Evolutionary conservation across 768 basidiomycete genomes (phyloP).

Genomic region (Lyophyllum semitale): DNA sequence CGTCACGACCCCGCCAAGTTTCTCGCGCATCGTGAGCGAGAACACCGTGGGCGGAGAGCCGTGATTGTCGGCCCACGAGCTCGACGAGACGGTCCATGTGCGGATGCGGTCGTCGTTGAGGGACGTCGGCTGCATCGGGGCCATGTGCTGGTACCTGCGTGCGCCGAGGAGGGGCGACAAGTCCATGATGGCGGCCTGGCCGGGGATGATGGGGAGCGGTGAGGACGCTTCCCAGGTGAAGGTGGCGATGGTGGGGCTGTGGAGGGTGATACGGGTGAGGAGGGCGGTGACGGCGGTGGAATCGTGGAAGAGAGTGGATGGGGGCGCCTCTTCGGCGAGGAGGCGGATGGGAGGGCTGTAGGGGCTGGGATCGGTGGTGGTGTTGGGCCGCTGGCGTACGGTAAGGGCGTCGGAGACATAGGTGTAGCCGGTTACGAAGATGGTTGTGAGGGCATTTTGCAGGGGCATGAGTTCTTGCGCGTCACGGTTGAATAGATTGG

Average conservation of each 20-base stretch:
- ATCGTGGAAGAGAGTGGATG: slow-evolving; percentile 27
- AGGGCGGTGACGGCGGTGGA: slow-evolving; percentile 34
- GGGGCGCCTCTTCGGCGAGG: slow-evolving; percentile 47
- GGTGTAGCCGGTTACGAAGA: slow-evolving; percentile 53
- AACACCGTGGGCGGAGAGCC: slow-evolving; percentile 26
- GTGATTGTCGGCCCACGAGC: slow-evolving; percentile 6
- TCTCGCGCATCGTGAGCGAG: slow-evolving; percentile 56
- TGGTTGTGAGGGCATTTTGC: slow-evolving; percentile 48
- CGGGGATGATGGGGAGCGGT: slow-evolving; percentile 38
- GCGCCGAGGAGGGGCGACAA: slow-evolving; percentile 51
- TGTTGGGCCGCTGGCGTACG: slow-evolving; percentile 39
- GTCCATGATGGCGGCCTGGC: slow-evolving; percentile 59
- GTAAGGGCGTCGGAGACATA: slow-evolving; percentile 58
- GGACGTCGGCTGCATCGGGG: slow-evolving; percentile 40
- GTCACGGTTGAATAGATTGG: slow-evolving; percentile 46
- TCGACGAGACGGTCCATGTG: slow-evolving; percentile 62
- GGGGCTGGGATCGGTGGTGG: slow-evolving; percentile 36
- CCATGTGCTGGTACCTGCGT: slow-evolving; percentile 53
- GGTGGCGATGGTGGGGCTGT: slow-evolving; percentile 51
- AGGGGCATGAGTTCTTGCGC: slow-evolving; percentile 58
- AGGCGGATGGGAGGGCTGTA: slow-evolving; percentile 61
- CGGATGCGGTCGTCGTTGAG: slow-evolving; percentile 65
- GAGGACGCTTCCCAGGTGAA: slow-evolving; percentile 48
- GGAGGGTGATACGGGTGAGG: slow-evolving; percentile 42
- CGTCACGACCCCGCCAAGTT: slow-evolving; percentile 55